Base-by-base conservation (phyloP, 768 basidiomycete species). In the Auricularia sp. region DNA sequence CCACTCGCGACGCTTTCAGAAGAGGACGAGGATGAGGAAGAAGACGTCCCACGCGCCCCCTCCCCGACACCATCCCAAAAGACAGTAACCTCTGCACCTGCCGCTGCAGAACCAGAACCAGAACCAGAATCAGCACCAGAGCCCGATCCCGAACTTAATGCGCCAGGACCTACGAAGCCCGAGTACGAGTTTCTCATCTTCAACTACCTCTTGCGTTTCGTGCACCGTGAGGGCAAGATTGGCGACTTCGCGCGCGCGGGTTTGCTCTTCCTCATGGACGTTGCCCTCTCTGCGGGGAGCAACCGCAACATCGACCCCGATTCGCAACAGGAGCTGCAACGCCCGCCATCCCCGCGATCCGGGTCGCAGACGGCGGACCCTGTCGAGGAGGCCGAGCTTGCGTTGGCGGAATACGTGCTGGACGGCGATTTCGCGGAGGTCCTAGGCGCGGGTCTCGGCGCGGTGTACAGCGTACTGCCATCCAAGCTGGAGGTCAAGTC, bases 381-480 rank as follows among this genome's bases (percentile, higher is more conserved):
- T 3, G 83, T 92, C 51, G 84, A 84, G 36, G 93, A 94, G 71
- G 92, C 93, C 1, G 89, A 90, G 1, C 79, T 95, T 54, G 90
- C 92, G 7, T 79, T 98, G 45, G 92, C 92, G 21, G 93, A 95
- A 72, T 97, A 93, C 72, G 91, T 98, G 62, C 82, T 97, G 18
- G 92, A 96, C 71, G 92, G 94, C n/a, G 96, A 98, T 75, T 96
- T 97, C 73, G 92, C 94, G n/a, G 94, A 98, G 68, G 96, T 98
- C 11, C 83, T 98, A 58, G 93, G 88, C 18, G 96, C 96, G 3
- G 94, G 94, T 16, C 74, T 98, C 11, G 89, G 93, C 3, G 96
- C 96, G 0, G 90, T 96, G 1, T 98, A 96, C 72, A 97, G 94
- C 2, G 76, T 94, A 2, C 79, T 98, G 11, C 96, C 96, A 0